Evolutionary conservation across 192 early-diverging fungal species (phyloP).

Genomic region (Entophlyctis helioformis): DNA sequence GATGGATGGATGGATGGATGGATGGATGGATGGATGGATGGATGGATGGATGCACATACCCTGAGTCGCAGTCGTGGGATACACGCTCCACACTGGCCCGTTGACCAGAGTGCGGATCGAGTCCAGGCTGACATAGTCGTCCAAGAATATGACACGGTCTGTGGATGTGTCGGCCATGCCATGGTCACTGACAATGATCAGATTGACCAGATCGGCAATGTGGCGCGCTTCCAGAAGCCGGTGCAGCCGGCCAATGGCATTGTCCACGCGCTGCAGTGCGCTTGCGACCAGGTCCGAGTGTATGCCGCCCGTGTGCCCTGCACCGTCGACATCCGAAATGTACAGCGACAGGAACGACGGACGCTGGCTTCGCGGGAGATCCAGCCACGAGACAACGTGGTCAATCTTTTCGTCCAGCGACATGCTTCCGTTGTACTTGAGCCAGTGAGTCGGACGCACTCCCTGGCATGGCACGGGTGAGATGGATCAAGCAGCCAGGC

Average conservation of each 20-base stretch:
- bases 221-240: conserved; percentile 41
- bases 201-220: conserved; percentile 50
- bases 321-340: conserved; percentile 65
- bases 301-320: conserved; percentile 64
- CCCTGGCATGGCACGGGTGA: too few species aligned
- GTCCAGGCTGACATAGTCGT: conserved; percentile 54
- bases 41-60: too few species aligned
- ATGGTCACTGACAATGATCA: conserved; percentile 67
- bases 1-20: neutral
- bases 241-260: conserved; percentile 45
- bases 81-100: too few species aligned
- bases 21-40: conserved; percentile 1
- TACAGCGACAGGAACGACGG: conserved; percentile 70
- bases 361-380: conserved; percentile 50
- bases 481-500: too few species aligned
- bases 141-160: conserved; percentile 55
- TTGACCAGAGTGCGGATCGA: conserved; percentile 40
- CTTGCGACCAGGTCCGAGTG: conserved; percentile 60
- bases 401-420: conserved; percentile 42
- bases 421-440: conserved; percentile 34
- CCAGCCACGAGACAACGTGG: conserved; percentile 63
- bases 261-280: conserved; percentile 40
- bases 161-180: conserved; percentile 61
- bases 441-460: conserved; percentile 49
- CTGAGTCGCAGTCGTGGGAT: too few species aligned